Evolutionary conservation across 1,284 basidiomycete genomes (phyloP).

Genomic region (Volvariella surrecta): DNA sequence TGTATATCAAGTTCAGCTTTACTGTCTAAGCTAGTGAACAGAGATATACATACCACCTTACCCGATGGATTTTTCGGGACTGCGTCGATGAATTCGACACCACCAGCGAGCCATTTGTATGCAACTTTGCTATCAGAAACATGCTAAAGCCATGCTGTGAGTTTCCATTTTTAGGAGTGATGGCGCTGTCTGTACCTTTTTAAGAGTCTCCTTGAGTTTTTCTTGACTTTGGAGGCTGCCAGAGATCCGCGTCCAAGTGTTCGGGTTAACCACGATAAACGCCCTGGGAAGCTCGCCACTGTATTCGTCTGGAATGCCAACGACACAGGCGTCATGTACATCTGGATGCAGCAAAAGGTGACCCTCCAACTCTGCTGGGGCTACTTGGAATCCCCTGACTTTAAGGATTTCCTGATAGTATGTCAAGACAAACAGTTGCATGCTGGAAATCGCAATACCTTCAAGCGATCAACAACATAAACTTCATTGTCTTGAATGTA

Average conservation of each 20-base stretch:
- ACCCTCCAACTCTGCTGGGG: constrained; percentile 68
- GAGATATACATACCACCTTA: constrained; percentile 40
- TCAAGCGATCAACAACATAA: constrained; percentile 56
- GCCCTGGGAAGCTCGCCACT: constrained; percentile 74
- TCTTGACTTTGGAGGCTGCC: constrained; percentile 24
- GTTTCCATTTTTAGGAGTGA: neutral
- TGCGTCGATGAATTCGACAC: constrained; percentile 56
- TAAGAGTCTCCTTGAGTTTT: constrained; percentile 33
- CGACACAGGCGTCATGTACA: constrained; percentile 52
- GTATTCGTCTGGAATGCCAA: constrained; percentile 70
- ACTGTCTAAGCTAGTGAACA: neutral
- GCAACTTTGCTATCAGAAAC: constrained; percentile 61
- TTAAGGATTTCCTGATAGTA: constrained; percentile 47
- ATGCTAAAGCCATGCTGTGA: constrained; percentile 30
- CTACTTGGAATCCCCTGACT: constrained; percentile 46
- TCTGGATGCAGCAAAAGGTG: constrained; percentile 50
- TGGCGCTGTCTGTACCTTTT: constrained; percentile 22
- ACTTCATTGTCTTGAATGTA: constrained; percentile 45
- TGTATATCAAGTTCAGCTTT: constrained; percentile 10
- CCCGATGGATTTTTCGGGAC: constrained; percentile 73
- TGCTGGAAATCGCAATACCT: constrained; percentile 26
- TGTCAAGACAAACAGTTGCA: neutral
- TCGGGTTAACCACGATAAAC: constrained; percentile 50
- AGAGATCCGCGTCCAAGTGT: constrained; percentile 27
- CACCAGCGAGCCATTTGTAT: constrained; percentile 66